Evolutionary conservation across 306 rosid genomes (phyloP).

Genomic region (Quercus agrifolia): DNA sequence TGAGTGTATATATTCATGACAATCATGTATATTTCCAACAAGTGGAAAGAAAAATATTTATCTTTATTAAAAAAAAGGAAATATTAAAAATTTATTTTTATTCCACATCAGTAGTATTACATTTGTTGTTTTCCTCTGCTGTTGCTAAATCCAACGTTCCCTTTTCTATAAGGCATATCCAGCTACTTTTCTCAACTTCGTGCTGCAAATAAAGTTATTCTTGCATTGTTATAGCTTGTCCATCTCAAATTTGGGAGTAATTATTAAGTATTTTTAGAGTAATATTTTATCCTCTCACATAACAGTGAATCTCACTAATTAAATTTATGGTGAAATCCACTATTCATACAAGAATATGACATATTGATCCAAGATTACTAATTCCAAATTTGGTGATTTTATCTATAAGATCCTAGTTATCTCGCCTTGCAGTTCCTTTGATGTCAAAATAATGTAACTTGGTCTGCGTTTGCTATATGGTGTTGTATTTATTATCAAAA

Average conservation of each 20-base stretch:
- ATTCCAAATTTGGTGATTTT: too few relatives aligned
- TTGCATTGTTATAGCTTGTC: neutral
- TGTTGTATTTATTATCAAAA: too few relatives aligned
- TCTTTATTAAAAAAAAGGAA: neutral
- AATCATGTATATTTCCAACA: neutral
- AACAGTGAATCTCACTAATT: too few relatives aligned
- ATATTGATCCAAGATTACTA: too few relatives aligned
- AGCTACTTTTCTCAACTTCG: neutral
- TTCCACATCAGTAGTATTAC: neutral
- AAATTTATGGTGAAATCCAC: rapidly evolving
- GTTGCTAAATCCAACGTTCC: neutral
- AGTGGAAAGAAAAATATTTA: neutral
- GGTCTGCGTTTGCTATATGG: too few relatives aligned
- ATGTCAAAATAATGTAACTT: too few relatives aligned
- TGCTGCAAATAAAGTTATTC: neutral
- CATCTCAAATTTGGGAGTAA: neutral
- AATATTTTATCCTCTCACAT: too few relatives aligned
- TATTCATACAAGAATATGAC: too few relatives aligned
- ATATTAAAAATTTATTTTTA: too few relatives aligned
- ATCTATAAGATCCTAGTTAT: too few relatives aligned
- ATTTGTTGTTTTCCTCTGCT: neutral
- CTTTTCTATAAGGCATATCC: neutral
- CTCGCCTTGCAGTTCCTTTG: too few relatives aligned
- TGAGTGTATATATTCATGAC: neutral
- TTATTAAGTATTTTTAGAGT: too few relatives aligned